Conservation (phyloP, 2,329 filamentous ascomycete species). For the Emergomyces pasteurianus region DNA sequence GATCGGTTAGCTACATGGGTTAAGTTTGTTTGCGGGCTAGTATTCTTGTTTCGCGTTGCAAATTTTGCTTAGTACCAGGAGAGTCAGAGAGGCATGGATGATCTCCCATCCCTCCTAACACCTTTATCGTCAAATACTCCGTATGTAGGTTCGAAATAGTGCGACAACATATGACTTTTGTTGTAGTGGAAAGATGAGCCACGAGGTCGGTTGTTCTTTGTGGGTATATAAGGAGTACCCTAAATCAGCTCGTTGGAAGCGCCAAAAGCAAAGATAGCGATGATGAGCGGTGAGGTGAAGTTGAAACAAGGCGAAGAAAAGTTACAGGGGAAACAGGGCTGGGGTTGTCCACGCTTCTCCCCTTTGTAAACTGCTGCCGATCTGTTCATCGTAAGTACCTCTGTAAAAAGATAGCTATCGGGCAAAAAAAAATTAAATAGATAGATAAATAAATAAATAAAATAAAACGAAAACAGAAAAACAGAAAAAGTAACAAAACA, state of each 20-base stretch:
- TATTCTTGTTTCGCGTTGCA: too few relatives aligned
- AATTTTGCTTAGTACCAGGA: too few relatives aligned
- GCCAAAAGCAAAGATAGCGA: not conserved
- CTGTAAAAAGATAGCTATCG: not conserved
- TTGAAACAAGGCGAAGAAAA: not conserved
- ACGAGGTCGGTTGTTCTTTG: not conserved
- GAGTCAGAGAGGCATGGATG: too few relatives aligned
- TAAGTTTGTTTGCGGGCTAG: too few relatives aligned
- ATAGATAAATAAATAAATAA: not conserved
- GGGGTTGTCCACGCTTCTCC: not conserved
- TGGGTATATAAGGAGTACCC: not conserved
- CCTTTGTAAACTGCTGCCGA: constrained; percentile 9
- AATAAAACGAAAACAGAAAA: not conserved
- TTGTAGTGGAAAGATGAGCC: not conserved
- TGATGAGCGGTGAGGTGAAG: not conserved
- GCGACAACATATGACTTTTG: not conserved
- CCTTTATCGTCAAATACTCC: not conserved
- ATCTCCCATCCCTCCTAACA: not conserved
- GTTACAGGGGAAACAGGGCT: not conserved
- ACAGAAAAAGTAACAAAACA: not conserved
- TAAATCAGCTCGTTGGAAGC: not conserved
- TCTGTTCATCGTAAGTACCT: too few relatives aligned
- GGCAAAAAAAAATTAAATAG: not conserved
- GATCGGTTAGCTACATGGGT: too few relatives aligned
- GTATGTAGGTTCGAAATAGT: not conserved